phyloP scores from a whole-genome alignment of 805 yeast genomes.

The Myxozyma udenii region DNA sequence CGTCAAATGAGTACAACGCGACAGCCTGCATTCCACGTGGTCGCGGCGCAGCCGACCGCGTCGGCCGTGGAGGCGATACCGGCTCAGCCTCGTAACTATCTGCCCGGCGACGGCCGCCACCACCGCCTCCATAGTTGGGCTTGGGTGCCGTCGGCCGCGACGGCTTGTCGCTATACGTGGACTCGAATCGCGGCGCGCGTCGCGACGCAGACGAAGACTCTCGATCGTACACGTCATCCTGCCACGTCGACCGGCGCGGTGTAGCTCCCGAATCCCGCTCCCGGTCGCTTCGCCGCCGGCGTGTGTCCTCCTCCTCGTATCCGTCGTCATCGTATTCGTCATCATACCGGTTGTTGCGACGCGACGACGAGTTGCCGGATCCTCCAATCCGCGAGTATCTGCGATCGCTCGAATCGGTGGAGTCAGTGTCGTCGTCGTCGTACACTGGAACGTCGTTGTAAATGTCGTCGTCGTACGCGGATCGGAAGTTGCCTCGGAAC shows the following conservation, averaged over 20 bases:
- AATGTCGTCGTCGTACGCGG: conserved; percentile 60
- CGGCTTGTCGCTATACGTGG: conserved; percentile 43
- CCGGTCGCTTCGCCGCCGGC: conserved; percentile 33
- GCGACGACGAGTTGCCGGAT: conserved; percentile 3
- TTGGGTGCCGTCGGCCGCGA: conserved; percentile 46
- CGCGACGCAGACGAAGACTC: conserved; percentile 38
- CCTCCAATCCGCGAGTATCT: conserved; percentile 3
- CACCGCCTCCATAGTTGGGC: conserved; percentile 39
- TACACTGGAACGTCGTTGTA: conserved; percentile 74
- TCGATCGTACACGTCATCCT: conserved; percentile 76
- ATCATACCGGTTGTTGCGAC: conserved; percentile 28
- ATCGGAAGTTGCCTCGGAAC: conserved; percentile 55
- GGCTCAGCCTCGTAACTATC: background rate
- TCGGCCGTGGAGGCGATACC: conserved; percentile 17
- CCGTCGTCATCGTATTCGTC: conserved; percentile 36
- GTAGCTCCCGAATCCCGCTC: conserved; percentile 25
- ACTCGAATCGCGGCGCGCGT: conserved; percentile 43
- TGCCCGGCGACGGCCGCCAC: conserved; percentile 3
- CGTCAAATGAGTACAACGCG: conserved; percentile 83
- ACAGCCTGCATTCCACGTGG: conserved; percentile 68
- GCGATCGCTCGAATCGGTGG: conserved; percentile 22
- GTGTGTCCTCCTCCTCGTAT: conserved; percentile 45
- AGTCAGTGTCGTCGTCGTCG: conserved; percentile 29
- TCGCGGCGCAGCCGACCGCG: conserved; percentile 13
- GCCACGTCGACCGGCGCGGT: conserved; percentile 57